Evolutionary conservation across 306 rosid genomes (phyloP), one percentile per base, ranked within the genome.

Genomic region (Leucaena leucocephala): DNA sequence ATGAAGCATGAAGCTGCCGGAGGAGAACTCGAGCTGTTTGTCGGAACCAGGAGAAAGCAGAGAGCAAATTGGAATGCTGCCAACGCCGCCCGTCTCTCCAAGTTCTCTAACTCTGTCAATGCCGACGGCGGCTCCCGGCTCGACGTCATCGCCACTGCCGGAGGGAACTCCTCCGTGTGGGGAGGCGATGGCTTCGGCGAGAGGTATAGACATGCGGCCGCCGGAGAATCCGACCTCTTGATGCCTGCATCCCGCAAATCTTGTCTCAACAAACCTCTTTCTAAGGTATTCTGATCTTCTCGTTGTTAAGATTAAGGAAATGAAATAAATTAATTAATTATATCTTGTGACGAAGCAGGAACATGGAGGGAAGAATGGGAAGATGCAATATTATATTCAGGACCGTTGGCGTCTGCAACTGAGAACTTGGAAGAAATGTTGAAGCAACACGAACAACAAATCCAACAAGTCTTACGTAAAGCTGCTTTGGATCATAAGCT

Each of bases 391-490:
- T 86, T 91, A 81, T 89, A 82, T 86, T 91, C 97, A 15, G 97
- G 98, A 67, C 96, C 94, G 9, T 77, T 90, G 84, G 71, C 86
- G 74, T 85, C 92, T 57, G 85, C 82, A 3, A 92, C 84, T 8
- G 91, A 91, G 74, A 85, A 89, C 81, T 79, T 91, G 4, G 97
- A 89, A 79, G 92, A 91, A 76, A 87, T 91, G 92, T 89, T 91
- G 17, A 91, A 87, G 87, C 90, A 91, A 83, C 95, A 91, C 6
- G 96, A 93, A 84, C 89, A 82, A 82, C 90, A 90, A 87, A 89
- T 91, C 78, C 96, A 89, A 77, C 79, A 78, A 22, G 93, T 93
- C 11, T 89, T 89, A 16, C 92, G 96, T 68, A 94, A 91, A 87
- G 92, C 90, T 80, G 87, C 91, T 46, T n/a, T 83, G 19, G 91